Evolutionary conservation across 305 asterid genomes (phyloP).

Genomic region (Lippia alba): DNA sequence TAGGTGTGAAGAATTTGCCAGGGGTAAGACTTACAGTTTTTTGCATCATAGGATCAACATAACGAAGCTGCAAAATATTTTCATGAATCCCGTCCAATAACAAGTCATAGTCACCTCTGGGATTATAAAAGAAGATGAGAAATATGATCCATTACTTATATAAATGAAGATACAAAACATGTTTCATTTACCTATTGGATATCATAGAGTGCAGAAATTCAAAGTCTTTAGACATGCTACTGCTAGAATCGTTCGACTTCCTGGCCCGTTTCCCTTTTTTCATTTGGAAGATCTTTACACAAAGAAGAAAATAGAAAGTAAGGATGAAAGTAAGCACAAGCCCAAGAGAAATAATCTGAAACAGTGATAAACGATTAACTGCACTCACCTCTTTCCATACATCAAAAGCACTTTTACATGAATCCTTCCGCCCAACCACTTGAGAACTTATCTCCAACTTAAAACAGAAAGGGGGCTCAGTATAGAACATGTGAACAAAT

Average conservation of each 20-base stretch:
- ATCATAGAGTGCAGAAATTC: conserved; percentile 76
- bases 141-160: conserved; percentile 36
- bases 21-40: conserved; percentile 75
- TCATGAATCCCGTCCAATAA: conserved; percentile 92
- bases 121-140: conserved; percentile 36
- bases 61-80: conserved; percentile 78
- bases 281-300: conserved; percentile 84
- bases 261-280: conserved; percentile 60
- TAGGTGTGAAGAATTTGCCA: conserved; percentile 14
- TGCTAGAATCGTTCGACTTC: conserved; percentile 49
- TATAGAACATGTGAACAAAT: conserved; percentile 24
- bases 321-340: conserved; percentile 27
- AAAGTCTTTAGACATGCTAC: conserved; percentile 59
- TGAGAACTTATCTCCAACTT: conserved; percentile 92
- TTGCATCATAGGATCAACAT: conserved; percentile 91
- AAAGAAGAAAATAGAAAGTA: conserved; percentile 28
- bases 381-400: conserved; percentile 93
- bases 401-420: conserved; percentile 84
- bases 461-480: conserved; percentile 30
- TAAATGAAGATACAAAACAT: conserved; percentile 22
- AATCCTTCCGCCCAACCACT: conserved; percentile 93
- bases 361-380: conserved; percentile 24
- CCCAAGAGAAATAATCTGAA: conserved; percentile 31
- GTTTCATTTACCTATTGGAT: conserved; percentile 74
- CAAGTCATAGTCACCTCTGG: conserved; percentile 92